Conservation (phyloP, 1,284 basidiomycete genomes). For the Malassezia dermatis region DNA sequence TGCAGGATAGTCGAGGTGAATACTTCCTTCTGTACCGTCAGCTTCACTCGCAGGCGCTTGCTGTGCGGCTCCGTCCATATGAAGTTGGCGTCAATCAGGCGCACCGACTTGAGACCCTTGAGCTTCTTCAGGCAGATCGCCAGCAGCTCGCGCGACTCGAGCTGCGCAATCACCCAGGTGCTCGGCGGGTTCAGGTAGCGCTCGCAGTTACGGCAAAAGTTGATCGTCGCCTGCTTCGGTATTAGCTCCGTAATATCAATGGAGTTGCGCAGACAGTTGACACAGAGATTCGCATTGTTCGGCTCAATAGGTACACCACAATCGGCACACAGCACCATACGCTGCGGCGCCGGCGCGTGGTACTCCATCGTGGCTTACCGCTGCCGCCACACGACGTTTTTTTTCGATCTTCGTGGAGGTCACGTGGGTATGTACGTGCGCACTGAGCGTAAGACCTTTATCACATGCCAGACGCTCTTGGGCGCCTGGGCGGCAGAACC, state of each 20-base stretch:
- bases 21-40: slow-evolving; percentile 98
- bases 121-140: slow-evolving; percentile 70
- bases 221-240: slow-evolving; percentile 88
- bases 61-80: slow-evolving; percentile 99
- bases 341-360: slow-evolving; percentile 34
- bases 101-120: slow-evolving; percentile 84
- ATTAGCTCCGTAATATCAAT: slow-evolving; percentile 97
- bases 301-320: slow-evolving; percentile 81
- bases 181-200: slow-evolving; percentile 84
- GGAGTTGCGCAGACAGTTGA: slow-evolving; percentile 77
- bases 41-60: slow-evolving; percentile 78
- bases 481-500: not conserved
- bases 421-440: slow-evolving; percentile 1
- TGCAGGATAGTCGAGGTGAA: slow-evolving; percentile 89
- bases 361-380: slow-evolving; percentile 28
- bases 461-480: not conserved
- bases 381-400: slow-evolving; percentile 6
- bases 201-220: slow-evolving; percentile 91
- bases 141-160: slow-evolving; percentile 84
- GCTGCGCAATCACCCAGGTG: slow-evolving; percentile 73
- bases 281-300: slow-evolving; percentile 90
- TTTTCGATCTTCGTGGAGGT: slow-evolving; percentile 10
- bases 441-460: not conserved
- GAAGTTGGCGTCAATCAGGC: slow-evolving; percentile 90
- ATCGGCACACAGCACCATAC: slow-evolving; percentile 49